A percentile compares a stretch with the other conserved stretches of the same genome.
Evolutionary conservation across 441 rosid genomes (phyloP).

Genomic region (Raphanus hybrid): DNA sequence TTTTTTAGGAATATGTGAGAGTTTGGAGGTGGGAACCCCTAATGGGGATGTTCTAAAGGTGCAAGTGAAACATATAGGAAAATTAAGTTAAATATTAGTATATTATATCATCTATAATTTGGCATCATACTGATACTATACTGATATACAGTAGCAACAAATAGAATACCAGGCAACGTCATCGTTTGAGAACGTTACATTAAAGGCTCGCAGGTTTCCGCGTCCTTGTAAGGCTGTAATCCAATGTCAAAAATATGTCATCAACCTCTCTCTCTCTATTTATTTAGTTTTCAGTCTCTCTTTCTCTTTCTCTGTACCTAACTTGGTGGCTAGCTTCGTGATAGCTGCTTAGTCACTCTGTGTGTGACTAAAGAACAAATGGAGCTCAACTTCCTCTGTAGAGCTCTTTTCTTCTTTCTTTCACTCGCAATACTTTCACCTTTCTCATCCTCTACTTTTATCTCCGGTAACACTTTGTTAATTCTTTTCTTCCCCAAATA

Average conservation of each 20-base stretch:
- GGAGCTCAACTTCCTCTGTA: slow-evolving; percentile 40
- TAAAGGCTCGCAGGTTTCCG: slow-evolving; percentile 35
- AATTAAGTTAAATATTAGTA: no score
- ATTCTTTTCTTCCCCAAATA: not conserved
- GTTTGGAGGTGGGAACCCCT: no score
- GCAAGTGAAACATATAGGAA: no score
- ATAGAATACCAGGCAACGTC: not conserved
- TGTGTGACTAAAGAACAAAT: slow-evolving; percentile 26
- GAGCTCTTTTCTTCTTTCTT: slow-evolving; percentile 28
- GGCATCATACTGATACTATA: not conserved
- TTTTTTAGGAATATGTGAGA: no score
- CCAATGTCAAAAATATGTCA: slow-evolving; percentile 10
- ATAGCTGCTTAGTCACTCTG: slow-evolving; percentile 2
- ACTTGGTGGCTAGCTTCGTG: not conserved
- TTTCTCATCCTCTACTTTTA: slow-evolving; percentile 35
- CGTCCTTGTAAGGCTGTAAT: slow-evolving; percentile 33
- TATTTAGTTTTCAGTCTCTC: not conserved
- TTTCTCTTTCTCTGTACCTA: not conserved
- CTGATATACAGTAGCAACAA: not conserved
- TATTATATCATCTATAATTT: not conserved
- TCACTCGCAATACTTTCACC: slow-evolving; percentile 18
- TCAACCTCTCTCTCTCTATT: not conserved
- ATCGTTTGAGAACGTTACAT: not conserved
- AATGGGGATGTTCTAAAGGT: no score
- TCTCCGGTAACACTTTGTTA: slow-evolving; percentile 34